These are phyloP conservation scores for Arctostaphylos glauca DNA, from an alignment of 148 eudicot genomes.

Conservation along the genomic window DNA sequence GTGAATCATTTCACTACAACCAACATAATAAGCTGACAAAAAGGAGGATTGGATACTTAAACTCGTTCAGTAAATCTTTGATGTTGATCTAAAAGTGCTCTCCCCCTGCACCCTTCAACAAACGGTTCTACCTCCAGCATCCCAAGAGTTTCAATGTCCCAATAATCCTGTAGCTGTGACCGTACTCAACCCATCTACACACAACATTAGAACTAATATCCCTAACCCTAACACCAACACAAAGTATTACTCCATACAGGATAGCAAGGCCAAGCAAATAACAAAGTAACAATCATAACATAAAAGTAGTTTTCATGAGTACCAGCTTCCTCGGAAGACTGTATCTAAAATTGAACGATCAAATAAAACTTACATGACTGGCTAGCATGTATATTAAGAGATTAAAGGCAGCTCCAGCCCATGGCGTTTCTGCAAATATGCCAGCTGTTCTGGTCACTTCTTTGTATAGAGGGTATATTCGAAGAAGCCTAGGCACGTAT, in stretches of 20 bases:
- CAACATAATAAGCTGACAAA: neutral
- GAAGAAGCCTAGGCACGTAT: slow-evolving; percentile 59
- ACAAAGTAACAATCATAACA: neutral
- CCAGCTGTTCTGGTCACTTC: slow-evolving; percentile 80
- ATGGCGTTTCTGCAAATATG: slow-evolving; percentile 68
- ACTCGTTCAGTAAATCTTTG: neutral
- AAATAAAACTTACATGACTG: slow-evolving; percentile 70
- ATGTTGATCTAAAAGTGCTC: neutral
- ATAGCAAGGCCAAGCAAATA: neutral
- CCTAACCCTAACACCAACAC: neutral
- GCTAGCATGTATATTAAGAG: slow-evolving; percentile 84
- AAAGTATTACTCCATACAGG: neutral
- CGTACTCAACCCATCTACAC: neutral
- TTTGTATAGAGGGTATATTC: slow-evolving; percentile 61
- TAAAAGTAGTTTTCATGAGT: neutral
- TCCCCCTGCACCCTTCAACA: neutral
- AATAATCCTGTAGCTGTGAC: neutral
- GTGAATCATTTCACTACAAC: neutral
- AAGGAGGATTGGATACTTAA: neutral
- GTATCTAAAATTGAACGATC: neutral
- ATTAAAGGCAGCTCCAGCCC: slow-evolving; percentile 94
- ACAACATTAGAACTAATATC: neutral
- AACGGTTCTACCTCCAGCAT: neutral
- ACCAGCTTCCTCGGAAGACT: neutral
- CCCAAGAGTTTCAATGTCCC: neutral